Percentiles rank a stretch among this genome's conserved stretches.
These are phyloP conservation scores for Pseudogymnoascus sp. DNA, from an alignment of 2,329 filamentous ascomycete species.

Conservation along the genomic window DNA sequence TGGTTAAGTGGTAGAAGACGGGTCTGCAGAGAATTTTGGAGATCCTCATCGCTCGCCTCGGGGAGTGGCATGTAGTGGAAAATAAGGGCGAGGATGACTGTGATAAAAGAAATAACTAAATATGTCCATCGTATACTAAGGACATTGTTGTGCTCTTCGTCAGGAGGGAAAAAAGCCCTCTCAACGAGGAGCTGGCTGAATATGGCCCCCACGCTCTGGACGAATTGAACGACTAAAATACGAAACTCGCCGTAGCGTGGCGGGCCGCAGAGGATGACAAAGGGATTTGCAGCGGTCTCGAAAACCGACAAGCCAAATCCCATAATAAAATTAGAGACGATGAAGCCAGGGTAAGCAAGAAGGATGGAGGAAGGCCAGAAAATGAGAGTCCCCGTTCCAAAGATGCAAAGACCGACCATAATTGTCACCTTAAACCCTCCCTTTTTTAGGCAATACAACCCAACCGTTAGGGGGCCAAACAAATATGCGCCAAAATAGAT, in stretches of 20 bases:
- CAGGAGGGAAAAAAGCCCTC: conserved; percentile 55
- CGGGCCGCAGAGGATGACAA: conserved; percentile 61
- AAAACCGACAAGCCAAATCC: conserved; percentile 67
- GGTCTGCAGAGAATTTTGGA: conserved; percentile 44
- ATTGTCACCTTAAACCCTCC: conserved; percentile 69
- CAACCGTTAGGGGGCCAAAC: conserved; percentile 57
- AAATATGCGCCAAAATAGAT: conserved; percentile 65
- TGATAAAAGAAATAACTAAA: conserved; percentile 63
- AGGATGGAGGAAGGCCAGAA: conserved; percentile 74
- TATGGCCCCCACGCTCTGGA: conserved; percentile 66
- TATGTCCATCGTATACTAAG: conserved; percentile 76
- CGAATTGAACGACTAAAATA: conserved; percentile 62
- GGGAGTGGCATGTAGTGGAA: conserved; percentile 57
- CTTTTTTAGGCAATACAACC: conserved; percentile 58
- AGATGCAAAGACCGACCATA: conserved; percentile 63
- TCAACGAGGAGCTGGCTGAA: conserved; percentile 64
- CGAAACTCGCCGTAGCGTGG: conserved; percentile 64
- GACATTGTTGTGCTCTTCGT: conserved; percentile 35
- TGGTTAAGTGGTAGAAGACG: conserved; percentile 56
- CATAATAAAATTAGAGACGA: conserved; percentile 63
- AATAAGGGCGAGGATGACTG: conserved; percentile 55
- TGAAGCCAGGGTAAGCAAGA: conserved; percentile 68
- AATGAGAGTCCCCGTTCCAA: conserved; percentile 65
- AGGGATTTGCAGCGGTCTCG: conserved; percentile 73
- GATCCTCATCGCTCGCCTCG: conserved; percentile 41